Evolutionary conservation across 2,329 filamentous ascomycete species (phyloP), one percentile per base, ranked within the genome.

Genomic region (Fusarium odoratissimum): DNA sequence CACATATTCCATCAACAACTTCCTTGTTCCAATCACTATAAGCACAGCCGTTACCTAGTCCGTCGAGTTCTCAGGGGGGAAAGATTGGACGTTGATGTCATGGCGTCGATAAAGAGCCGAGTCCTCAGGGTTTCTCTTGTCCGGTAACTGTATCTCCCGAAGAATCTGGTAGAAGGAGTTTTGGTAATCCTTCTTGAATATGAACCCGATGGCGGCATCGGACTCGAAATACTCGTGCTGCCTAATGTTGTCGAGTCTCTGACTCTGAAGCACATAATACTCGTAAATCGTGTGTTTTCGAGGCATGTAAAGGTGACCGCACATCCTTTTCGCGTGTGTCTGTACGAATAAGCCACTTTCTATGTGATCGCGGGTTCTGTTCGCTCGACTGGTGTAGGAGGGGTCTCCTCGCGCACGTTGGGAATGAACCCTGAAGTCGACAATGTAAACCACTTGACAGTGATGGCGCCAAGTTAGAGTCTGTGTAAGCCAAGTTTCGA

Each of bases 21-120:
- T 42, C 44, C 35, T 49, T 21, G 44, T 64, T 45, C 64, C 63
- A 58, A 77, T 57, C 25, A 38, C 46, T 45, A 67, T 59, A 55
- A 75, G 51, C 49, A 77, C 48, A 37, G 60, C 52, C 49, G 69
- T 67, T 52, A 60, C 75, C 75, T 70, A 77, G 33, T 69, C 75
- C 41, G 65, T 62, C 37, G 75, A 75, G 51, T 73, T 51, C 49
- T 25, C 25, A 28, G 49, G 68, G 17, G 67, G 54, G 12, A 54
- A 40, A 21, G 40, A n/a, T 37, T 61, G 57, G 30, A 55, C 41
- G 19, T 51, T 45, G 45, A n/a, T 21, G 21, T 21, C 21, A 35
- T n/a, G 28, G 5, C 49, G 25, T 52, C 12, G 37, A 19, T 21
- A 17, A 10, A 25, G 8, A 41, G 19, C 38, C 14, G 23, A 38